Base-by-base conservation (phyloP, 2,329 filamentous ascomycete genomes). In the Alternaria sp. region DNA sequence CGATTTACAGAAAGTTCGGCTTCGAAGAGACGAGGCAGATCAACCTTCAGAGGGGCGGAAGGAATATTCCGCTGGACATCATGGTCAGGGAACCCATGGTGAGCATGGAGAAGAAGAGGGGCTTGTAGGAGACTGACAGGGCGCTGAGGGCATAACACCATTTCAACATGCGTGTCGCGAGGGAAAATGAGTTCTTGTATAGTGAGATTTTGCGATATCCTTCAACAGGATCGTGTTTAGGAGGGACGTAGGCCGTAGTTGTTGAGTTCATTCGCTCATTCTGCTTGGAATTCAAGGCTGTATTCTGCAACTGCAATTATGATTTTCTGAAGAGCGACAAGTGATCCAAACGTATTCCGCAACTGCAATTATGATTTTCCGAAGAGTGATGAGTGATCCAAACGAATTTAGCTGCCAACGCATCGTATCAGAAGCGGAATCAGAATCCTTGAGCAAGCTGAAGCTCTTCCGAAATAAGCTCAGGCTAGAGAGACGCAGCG, bases 1-100 rank as follows among this genome's bases (percentile, higher is more conserved):
- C 81, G 32, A 93, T 93, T 78, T 96, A 96, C 78, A 82, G 86
- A 68, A 91, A 89, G 79, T 89, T 92, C 79, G 92, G 91, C 28
- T 96, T 95, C 78, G 85, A 89, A 76, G 78, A 86, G 69, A 85
- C 85, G 74, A 86, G 85, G 72, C 86, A 89, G 71, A 86, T 95
- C 68, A 84, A 86, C 74, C 82, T 94, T 71, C 82, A 85, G 73
- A 82, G 89, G 53, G 87, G 84, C 10, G 83, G 85, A 63, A 71
- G 70, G 66, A 87, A 90, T 26, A 85, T 94, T 53, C 84, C 84
- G 61, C 82, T 95, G 78, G 90, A 91, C 75, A 91, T 93, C 81
- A 96, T 96, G 92, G 90, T 95, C 56, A 85, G 92, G 63, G 90
- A 93, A 83, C 91, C 91, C 8, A 67, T 66, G 9, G 7, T 9